Percentiles rank a stretch among this genome's conserved stretches.
Evolutionary conservation across 352 stramenopile genomes (phyloP).

Genomic region (Globisporangium yorkense): DNA sequence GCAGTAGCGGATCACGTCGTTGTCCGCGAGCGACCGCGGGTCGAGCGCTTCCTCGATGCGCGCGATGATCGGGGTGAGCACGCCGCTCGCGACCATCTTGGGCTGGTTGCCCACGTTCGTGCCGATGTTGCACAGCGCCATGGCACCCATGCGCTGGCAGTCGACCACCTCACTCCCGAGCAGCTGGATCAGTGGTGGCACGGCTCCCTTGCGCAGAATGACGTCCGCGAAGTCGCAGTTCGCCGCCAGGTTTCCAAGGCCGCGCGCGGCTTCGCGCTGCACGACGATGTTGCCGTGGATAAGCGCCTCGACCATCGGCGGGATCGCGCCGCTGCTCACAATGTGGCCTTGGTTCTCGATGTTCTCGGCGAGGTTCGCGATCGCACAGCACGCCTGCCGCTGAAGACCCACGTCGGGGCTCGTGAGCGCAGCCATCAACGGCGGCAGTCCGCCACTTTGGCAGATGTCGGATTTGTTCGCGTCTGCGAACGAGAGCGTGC

Average conservation of each 20-base stretch:
- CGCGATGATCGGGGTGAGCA: conserved; percentile 86
- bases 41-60: conserved; percentile 90
- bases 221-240: conserved; percentile 94
- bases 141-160: conserved; percentile 93
- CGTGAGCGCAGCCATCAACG: conserved; percentile 78
- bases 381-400: conserved; percentile 90
- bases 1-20: conserved; percentile 94
- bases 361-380: conserved; percentile 93
- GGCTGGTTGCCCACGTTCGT: conserved; percentile 93
- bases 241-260: conserved; percentile 91
- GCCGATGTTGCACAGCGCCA: conserved; percentile 94
- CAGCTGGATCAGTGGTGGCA: conserved; percentile 82
- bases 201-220: conserved; percentile 86
- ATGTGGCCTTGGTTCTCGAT: conserved; percentile 93
- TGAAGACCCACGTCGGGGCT: conserved; percentile 76
- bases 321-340: conserved; percentile 85
- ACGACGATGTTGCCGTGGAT: conserved; percentile 69
- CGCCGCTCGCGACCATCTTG: conserved; percentile 83
- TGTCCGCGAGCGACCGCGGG: conserved; percentile 88
- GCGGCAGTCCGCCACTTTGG: conserved; percentile 88
- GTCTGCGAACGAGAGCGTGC: conserved; percentile 89
- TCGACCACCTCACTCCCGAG: conserved; percentile 87
- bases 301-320: conserved; percentile 80
- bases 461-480: conserved; percentile 94
- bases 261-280: conserved; percentile 90